Evolutionary conservation across 306 rosid genomes (phyloP), one percentile per base, ranked within the genome.

Genomic region (Begonia peltatifolia): DNA sequence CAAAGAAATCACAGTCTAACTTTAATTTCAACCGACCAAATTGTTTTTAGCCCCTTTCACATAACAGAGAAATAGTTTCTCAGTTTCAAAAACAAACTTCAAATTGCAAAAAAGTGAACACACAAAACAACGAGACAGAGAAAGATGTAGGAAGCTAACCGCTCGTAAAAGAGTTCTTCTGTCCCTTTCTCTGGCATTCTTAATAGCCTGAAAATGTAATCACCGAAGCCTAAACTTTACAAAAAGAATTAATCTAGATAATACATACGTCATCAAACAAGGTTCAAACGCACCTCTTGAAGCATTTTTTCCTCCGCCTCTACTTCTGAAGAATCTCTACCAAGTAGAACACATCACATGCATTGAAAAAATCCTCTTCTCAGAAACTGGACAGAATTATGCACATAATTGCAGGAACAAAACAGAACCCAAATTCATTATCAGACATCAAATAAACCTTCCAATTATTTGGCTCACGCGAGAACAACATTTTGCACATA

Each of bases 251-350:
- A 69, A 41, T 52, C 52, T 41, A 58, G 5, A 50, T 7, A 14
- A 50, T 50, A 50, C 20, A 50, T 15, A 8, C 43, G 12, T 22
- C 42, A 50, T 60, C 11, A 23, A 20, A 50, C 38, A 30, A 50
- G 15, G 14, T 9, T 10, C n/a, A 52, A 53, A 47, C 46, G 54
- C 59, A 85, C 97, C 94, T 83, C 86, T 9, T 86, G 83, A 20
- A 90, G 97, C 86, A 48, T 54, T 71, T 80, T 90, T 62, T 90
- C 84, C 74, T 85, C 95, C 0, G 92, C 86, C 63, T 90, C 97
- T 52, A 90, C 92, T 68, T 90, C 97, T 5, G 73, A 63, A 14
- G 50, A 16, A 63, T 90, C 97, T 71, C 93, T 86, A 55, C 52
- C 67, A 60, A 47, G 58, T 54, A 47, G 41, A 36, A 38, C 71